Base-by-base conservation (phyloP, 2,329 filamentous ascomycete genomes). In the Aspergillus sp. region DNA sequence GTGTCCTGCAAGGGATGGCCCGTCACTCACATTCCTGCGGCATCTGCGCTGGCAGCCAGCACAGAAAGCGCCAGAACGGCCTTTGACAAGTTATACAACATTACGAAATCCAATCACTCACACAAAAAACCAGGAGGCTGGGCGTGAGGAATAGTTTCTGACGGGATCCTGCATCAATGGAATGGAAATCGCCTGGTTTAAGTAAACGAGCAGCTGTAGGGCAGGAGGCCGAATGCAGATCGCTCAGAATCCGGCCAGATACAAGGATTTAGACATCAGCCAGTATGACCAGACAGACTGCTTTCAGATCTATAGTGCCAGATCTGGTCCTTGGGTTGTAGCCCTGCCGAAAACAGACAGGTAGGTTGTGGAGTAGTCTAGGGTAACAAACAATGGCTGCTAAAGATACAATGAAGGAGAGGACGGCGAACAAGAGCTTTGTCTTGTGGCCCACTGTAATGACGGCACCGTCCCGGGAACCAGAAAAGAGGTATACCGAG, bases 141-240 rank as follows among this genome's bases (percentile, higher is more conserved):
- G 58, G 44, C 19, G 57, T 53, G 48, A 52, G 45, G 55, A 60
- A 63, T 61, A 52, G 52, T 48, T 53, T 54, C 49, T 60, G 52
- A 54, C 20, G 45, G 57, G 53, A 33, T 52, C 48, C 53, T 51
- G 44, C 52, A 50, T 52, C 56, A 52, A 51, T 59, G 60, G 59
- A 56, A 66, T 66, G 62, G 65, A 53, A 56, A 61, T 61, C 53
- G 40, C 51, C 58, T 56, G 57, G 46, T 63, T 66, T 69, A 70
- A 70, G 64, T 68, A 66, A 58, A 59, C 20, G 45, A 47, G 47
- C 45, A 55, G 26, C 33, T 41, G 45, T 45, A 30, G 40, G 36
- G 30, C 36, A 19, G 30, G 42, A 40, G 13, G 44, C 62, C 56
- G 59, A 22, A 60, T 60, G 55, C 60, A 64, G 56, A 45, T 20